Evolutionary conservation across 2,329 filamentous ascomycete genomes (phyloP), one percentile per base, ranked within the genome.

Genomic region (Exophiala bonariae): DNA sequence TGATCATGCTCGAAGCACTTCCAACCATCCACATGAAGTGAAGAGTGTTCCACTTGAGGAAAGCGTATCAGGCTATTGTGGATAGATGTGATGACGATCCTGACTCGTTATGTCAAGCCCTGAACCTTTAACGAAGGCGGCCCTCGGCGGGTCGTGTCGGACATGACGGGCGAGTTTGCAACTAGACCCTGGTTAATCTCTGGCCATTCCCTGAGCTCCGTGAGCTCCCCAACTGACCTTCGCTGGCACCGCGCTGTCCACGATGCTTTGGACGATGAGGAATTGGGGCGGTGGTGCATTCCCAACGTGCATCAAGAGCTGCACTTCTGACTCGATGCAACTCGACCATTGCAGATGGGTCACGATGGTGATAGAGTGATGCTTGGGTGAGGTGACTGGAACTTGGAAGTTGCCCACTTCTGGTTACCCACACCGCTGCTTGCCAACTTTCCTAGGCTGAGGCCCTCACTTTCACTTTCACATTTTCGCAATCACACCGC

Each of bases 391-490:
- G 23, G 23, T 26, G 23, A 31, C 23, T 20, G 9, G 19, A 23
- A 20, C 17, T 30, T 38, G 38, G 14, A 3, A 22, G 20, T 19
- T 18, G 44, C 44, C 44, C 44, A 38, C 44, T 37, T 26, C 23
- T 26, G 6, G 23, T 26, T 26, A 11, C 23, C 23, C 23, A 26
- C 23, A 26, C 23, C 23, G 23, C 23, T 26, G 6, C 23, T 47
- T 41, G 30, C 44, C 44, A 32, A 41, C 44, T 47, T 47, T 31
- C 28, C 30, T 31, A n/a, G n/a, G n/a, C n/a, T n/a, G n/a, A n/a
- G n/a, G n/a, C n/a, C n/a, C n/a, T n/a, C n/a, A n/a, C n/a, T n/a
- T n/a, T n/a, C n/a, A n/a, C n/a, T n/a, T n/a, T n/a, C n/a, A n/a
- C n/a, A n/a, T n/a, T n/a, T n/a, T n/a, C n/a, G n/a, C n/a, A n/a